Base-by-base conservation (phyloP, 768 basidiomycete species). In the Plicaturopsis crispa region DNA sequence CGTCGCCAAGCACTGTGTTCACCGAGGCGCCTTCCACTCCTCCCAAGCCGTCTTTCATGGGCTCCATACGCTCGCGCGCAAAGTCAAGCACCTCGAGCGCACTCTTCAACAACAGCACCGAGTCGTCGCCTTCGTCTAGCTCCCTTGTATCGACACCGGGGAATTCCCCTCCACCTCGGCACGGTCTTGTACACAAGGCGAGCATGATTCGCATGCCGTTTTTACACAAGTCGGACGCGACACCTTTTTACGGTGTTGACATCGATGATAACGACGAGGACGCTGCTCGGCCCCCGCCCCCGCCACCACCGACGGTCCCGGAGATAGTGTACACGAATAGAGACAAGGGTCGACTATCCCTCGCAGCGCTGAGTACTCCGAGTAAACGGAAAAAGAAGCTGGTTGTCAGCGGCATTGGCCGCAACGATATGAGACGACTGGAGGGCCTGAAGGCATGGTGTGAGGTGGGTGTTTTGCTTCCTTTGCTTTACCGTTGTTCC, bases 401-500 rank as follows among this genome's bases (percentile, higher is more conserved):
- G 11, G 69, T 88, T 34, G 65, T 87, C 42, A 80, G 78, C 49
- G 85, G 85, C 22, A 72, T 87, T 20, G 69, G 69, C 6, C 60
- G 66, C 11, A 68, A 70, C 14, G 85, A 88, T 49, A 56, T 66
- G 17, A 63, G 64, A 24, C 79, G 78, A 45, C 73, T 83, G 48
- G 81, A 86, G 26, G 81, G 70, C 3, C 66, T 80, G 10, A 79
- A 75, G 49, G 67, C 63, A 42, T 88, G 85, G 85, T 88, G 85
- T 48, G 81, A 84, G 67, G 82, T 84, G 52, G 37, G 69, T 55
- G 1, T 23, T 19, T 14, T 17, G 43, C 23, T 42, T 41, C 35
- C 30, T 6, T n/a, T n/a, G 32, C 12, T 31, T 38, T 44, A 41
- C 16, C 38, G 24, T 20, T 22, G 22, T 39, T 23, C 24, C 20